phyloP scores from a whole-genome alignment of 495 filamentous ascomycete genomes.

The Pyrenopolyporus hunteri region DNA sequence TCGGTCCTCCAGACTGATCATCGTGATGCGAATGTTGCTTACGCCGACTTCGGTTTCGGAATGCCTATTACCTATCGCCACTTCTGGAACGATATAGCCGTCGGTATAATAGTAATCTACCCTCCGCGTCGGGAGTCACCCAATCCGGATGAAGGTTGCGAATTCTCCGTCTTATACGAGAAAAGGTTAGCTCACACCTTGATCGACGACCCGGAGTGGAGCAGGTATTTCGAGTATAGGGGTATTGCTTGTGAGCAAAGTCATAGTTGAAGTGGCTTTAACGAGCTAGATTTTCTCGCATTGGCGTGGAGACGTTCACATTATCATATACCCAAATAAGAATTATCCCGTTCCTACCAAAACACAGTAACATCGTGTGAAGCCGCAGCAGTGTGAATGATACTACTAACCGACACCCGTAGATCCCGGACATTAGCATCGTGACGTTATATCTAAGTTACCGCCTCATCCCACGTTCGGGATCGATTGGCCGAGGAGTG shows the following conservation, averaged over 20 bases:
- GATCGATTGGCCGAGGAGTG: too few species aligned
- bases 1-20: conserved; percentile 31
- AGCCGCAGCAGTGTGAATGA: too few species aligned
- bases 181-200: conserved; percentile 41
- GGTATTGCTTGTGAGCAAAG: conserved; percentile 20
- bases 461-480: too few species aligned
- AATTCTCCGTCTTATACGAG: conserved; percentile 50
- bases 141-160: conserved; percentile 46
- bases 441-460: too few species aligned
- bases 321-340: too few species aligned
- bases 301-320: too few species aligned
- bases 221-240: conserved; percentile 50
- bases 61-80: conserved; percentile 34
- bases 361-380: too few species aligned
- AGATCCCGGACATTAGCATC: too few species aligned
- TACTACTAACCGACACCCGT: too few species aligned
- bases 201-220: conserved; percentile 48
- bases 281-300: too few species aligned
- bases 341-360: too few species aligned
- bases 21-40: conserved; percentile 27
- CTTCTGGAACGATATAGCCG: conserved; percentile 36
- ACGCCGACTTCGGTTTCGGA: conserved; percentile 42
- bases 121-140: conserved; percentile 19
- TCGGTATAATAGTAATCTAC: conserved; percentile 39
- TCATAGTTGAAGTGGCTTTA: not conserved